These are phyloP conservation scores for Tricholoma sp. DNA, from an alignment of 768 basidiomycete genomes.

Conservation along the genomic window DNA sequence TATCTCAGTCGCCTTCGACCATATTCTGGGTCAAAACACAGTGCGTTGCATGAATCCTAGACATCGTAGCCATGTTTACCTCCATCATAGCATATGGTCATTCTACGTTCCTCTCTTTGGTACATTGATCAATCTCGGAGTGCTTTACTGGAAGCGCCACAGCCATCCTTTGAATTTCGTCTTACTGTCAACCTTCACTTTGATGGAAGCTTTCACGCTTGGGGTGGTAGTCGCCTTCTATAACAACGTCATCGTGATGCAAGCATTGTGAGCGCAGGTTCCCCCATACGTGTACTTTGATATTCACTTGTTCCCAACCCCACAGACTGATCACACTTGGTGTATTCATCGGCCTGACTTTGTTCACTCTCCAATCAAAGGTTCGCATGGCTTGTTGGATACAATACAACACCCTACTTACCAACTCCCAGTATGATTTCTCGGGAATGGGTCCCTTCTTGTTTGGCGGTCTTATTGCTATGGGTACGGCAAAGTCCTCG, in stretches of 20 bases:
- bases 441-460: conserved; percentile 88
- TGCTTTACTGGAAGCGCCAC: conserved; percentile 92
- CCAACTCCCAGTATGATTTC: conserved; percentile 77
- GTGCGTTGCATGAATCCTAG: conserved; percentile 35
- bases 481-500: conserved; percentile 41
- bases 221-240: conserved; percentile 81
- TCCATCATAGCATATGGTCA: conserved; percentile 56
- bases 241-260: conserved; percentile 68
- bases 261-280: conserved; percentile 62
- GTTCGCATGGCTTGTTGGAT: conserved; percentile 30
- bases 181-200: conserved; percentile 80
- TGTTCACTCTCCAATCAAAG: conserved; percentile 95
- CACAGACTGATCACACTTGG: conserved; percentile 85
- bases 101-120: conserved; percentile 77
- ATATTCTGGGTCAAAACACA: conserved; percentile 69
- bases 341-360: conserved; percentile 87
- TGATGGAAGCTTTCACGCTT: conserved; percentile 86
- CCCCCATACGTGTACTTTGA: conserved; percentile 2
- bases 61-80: conserved; percentile 2
- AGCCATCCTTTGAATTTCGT: conserved; percentile 84
- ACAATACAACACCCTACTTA: not conserved
- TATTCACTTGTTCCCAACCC: conserved; percentile 1
- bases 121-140: conserved; percentile 70
- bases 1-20: conserved; percentile 58
- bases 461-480: conserved; percentile 76